phyloP scores from a whole-genome alignment of 2,329 filamentous ascomycete genomes.

The Xylariaceae sp. region DNA sequence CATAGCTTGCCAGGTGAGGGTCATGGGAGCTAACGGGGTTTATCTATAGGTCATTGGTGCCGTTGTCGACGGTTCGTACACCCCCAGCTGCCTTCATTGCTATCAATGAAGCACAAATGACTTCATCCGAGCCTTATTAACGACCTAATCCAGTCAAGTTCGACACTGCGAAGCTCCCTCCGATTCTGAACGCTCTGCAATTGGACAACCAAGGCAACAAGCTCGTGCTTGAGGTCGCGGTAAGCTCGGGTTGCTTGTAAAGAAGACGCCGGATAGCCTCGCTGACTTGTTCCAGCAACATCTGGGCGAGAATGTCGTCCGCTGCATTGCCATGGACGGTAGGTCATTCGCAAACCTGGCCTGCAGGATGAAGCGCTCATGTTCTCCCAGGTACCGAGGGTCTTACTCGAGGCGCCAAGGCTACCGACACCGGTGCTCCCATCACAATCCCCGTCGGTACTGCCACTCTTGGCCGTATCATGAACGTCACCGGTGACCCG shows the following conservation, averaged over 20 bases:
- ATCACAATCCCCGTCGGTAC: constrained; percentile 95
- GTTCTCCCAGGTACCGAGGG: constrained; percentile 79
- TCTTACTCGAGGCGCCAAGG: constrained; percentile 88
- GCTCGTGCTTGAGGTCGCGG: constrained; percentile 91
- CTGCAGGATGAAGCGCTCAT: constrained; percentile 12
- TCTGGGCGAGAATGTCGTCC: constrained; percentile 97
- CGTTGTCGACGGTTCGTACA: constrained; percentile 86
- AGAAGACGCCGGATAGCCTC: no score
- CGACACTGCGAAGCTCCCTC: constrained; percentile 82
- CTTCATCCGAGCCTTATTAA: constrained; percentile 12
- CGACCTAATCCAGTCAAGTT: constrained; percentile 73
- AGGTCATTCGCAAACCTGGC: constrained; percentile 33
- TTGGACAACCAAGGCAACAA: constrained; percentile 88
- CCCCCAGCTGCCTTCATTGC: constrained; percentile 13
- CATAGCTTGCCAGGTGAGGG: constrained; percentile 10
- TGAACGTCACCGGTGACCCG: constrained; percentile 99
- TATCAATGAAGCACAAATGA: constrained; percentile 4
- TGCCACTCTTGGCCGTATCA: constrained; percentile 94
- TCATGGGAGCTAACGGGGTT: constrained; percentile 36
- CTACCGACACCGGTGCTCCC: constrained; percentile 81
- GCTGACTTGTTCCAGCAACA: no score
- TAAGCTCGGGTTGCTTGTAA: no score
- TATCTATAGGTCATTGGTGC: constrained; percentile 83
- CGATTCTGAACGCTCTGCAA: constrained; percentile 95
- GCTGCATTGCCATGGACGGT: constrained; percentile 99